A percentile compares a stretch with the other conserved stretches of the same genome.
Conservation (phyloP, 768 basidiomycete species). For the Calvatia gigantea region DNA sequence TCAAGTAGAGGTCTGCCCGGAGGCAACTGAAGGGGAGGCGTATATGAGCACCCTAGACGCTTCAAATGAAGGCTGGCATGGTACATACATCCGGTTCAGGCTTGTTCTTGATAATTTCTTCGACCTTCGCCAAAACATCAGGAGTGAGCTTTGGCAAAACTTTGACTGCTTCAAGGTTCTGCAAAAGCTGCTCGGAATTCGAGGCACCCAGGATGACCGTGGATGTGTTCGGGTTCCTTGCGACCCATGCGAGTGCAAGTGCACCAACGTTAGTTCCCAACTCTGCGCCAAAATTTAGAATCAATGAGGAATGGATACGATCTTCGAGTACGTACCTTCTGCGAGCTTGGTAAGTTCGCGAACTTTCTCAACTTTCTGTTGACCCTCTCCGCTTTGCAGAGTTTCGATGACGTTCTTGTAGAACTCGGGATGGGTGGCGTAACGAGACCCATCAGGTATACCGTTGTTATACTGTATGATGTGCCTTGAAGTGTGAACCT, state of each 20-base stretch:
- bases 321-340: constrained; percentile 29
- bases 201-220: constrained; percentile 71
- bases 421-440: constrained; percentile 47
- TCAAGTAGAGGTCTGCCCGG: background rate
- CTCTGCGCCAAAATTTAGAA: constrained; percentile 15
- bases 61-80: background rate
- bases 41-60: background rate
- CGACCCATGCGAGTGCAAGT: constrained; percentile 79
- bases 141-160: constrained; percentile 1
- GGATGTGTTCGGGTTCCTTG: constrained; percentile 62
- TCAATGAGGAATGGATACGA: background rate
- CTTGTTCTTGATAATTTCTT: constrained; percentile 4
- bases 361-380: constrained; percentile 68
- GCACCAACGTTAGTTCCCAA: constrained; percentile 48
- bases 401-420: constrained; percentile 52
- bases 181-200: constrained; percentile 57
- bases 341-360: constrained; percentile 62
- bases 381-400: constrained; percentile 55
- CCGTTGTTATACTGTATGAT: constrained; percentile 60
- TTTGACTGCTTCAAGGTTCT: constrained; percentile 58
- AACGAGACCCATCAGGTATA: constrained; percentile 71
- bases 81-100: background rate
- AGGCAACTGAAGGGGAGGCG: background rate
- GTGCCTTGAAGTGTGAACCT: background rate
- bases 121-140: background rate